phyloP scores from a whole-genome alignment of 208 protist genomes.

The Balamuthia mandrillaris region DNA sequence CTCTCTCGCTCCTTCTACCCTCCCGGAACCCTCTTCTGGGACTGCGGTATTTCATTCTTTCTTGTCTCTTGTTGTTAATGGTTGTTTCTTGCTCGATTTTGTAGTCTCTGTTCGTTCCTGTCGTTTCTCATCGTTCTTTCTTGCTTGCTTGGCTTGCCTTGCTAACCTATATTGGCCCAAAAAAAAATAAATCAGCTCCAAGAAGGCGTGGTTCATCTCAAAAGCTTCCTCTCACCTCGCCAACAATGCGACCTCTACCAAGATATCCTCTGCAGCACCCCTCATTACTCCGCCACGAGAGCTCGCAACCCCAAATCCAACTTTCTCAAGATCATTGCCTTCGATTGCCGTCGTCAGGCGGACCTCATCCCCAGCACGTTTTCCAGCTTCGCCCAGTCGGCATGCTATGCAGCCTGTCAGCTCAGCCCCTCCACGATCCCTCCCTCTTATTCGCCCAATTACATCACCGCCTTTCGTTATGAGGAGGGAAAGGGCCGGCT shows the following conservation, averaged over 20 bases:
- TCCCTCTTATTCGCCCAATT: not conserved
- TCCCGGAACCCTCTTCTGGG: no score
- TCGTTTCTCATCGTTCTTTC: no score
- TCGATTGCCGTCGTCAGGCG: not conserved
- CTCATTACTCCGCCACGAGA: not conserved
- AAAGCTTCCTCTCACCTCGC: not conserved
- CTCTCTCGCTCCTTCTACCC: no score
- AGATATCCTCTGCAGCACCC: not conserved
- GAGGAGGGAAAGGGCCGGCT: not conserved
- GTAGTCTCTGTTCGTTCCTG: no score
- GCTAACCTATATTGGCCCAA: not conserved
- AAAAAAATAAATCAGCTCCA: conserved; percentile 11
- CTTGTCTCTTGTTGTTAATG: no score
- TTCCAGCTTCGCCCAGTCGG: not conserved
- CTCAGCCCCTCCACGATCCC: not conserved
- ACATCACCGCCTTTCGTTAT: not conserved
- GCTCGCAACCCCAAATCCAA: not conserved
- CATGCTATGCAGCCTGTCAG: not conserved
- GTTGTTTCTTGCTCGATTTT: no score
- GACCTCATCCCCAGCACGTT: not conserved
- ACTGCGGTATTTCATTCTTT: no score
- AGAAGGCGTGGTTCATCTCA: not conserved
- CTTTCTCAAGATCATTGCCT: not conserved
- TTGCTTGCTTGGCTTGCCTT: no score
- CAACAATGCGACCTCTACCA: not conserved